Evolutionary conservation across 768 basidiomycete genomes (phyloP), one percentile per base, ranked within the genome.

Genomic region (Dendrothele bispora): DNA sequence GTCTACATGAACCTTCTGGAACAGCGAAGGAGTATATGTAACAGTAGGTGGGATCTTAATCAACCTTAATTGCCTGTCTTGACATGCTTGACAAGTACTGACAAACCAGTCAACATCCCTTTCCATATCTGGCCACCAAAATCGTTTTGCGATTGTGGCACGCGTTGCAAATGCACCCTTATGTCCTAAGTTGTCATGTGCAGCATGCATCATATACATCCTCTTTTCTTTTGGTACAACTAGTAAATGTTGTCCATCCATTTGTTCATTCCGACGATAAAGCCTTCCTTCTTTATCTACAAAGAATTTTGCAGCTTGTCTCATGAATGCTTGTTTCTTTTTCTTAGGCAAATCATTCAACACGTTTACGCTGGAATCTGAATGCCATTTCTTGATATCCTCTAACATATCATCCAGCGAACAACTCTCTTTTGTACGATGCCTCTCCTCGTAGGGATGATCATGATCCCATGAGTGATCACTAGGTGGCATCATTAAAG

Each of bases 11-110:
- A n/a, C n/a, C n/a, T n/a, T n/a, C n/a, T n/a, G n/a, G n/a, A n/a
- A n/a, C n/a, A n/a, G n/a, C n/a, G n/a, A n/a, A n/a, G n/a, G n/a
- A n/a, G n/a, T n/a, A n/a, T n/a, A n/a, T n/a, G n/a, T n/a, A n/a
- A n/a, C n/a, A n/a, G n/a, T n/a, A n/a, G n/a, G n/a, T n/a, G n/a
- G n/a, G n/a, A n/a, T n/a, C n/a, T n/a, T n/a, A n/a, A n/a, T n/a
- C n/a, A n/a, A n/a, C n/a, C n/a, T n/a, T n/a, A n/a, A n/a, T n/a
- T n/a, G n/a, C 46, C 3, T 52, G 50, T 28, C 40, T 41, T 72
- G 67, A 48, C 68, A 70, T 7, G 57, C 32, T 44, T 64, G 65
- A 35, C 70, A 69, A 14, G 63, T 63, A 14, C 58, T 55, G 10
- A 68, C 29, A 39, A 57, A 68, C 64, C 65, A 67, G 20, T 46